Percentiles rank a stretch among this genome's conserved stretches.
phyloP scores from a whole-genome alignment of 345 rosid species.

The Moricandia moricandioides region DNA sequence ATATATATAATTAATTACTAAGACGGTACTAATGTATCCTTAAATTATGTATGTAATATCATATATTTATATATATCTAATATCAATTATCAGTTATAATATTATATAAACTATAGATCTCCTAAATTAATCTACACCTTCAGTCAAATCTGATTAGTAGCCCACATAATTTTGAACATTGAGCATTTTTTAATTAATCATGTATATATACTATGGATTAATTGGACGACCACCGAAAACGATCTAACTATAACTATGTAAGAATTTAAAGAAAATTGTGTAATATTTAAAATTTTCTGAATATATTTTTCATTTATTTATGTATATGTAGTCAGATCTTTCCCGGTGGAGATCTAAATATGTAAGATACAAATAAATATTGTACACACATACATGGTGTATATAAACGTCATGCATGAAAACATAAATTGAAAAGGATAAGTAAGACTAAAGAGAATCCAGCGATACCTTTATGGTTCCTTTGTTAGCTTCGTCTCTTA shows the following conservation, averaged over 20 bases:
- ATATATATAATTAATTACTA: not conserved
- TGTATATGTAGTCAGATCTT: not conserved
- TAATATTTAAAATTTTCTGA: not conserved
- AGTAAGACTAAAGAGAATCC: not conserved
- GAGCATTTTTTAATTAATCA: not conserved
- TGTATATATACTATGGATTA: not conserved
- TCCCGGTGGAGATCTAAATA: not conserved
- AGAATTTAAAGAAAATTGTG: not conserved
- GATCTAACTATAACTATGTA: too few species aligned
- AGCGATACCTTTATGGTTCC: not conserved
- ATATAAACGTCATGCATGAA: not conserved
- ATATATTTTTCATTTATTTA: not conserved
- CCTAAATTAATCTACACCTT: not conserved
- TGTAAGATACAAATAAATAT: not conserved
- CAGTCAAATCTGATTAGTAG: not conserved
- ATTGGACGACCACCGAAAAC: not conserved
- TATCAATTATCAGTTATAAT: not conserved
- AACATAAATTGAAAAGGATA: not conserved
- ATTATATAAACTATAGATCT: not conserved
- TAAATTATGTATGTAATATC: not conserved
- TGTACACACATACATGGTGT: not conserved
- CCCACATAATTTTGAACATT: not conserved
- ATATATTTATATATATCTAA: not conserved
- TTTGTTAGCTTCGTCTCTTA: conserved; percentile 1
- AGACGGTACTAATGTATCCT: not conserved